Percentiles rank a stretch among this genome's conserved stretches.
These are phyloP conservation scores for Sporothrix variecibatus DNA, from an alignment of 2,329 filamentous ascomycete species.

Conservation along the genomic window DNA sequence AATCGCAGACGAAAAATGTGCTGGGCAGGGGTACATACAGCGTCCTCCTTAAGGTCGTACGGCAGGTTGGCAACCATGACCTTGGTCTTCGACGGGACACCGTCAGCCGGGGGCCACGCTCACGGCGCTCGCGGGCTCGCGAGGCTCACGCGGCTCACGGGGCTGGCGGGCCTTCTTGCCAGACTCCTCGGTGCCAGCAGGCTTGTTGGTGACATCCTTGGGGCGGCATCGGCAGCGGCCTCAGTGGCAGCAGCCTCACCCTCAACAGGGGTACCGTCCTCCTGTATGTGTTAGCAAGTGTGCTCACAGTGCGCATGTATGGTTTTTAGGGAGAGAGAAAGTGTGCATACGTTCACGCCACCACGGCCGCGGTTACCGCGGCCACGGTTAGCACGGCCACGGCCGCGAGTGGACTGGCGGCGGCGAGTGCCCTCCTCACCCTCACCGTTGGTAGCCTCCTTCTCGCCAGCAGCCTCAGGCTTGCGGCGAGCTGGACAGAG, in stretches of 20 bases:
- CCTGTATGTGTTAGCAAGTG: conserved; percentile 31
- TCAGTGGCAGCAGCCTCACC: conserved; percentile 51
- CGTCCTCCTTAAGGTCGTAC: conserved; percentile 96
- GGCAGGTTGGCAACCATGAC: conserved; percentile 99
- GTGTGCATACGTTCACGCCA: conserved; percentile 59
- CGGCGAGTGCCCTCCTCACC: conserved; percentile 66
- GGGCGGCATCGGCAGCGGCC: conserved; percentile 56
- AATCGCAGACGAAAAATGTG: neutral
- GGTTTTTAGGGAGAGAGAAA: no score
- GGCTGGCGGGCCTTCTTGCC: conserved; percentile 57
- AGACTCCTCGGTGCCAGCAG: conserved; percentile 55
- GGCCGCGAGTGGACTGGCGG: conserved; percentile 64
- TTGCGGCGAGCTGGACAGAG: conserved; percentile 98
- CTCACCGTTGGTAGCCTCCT: conserved; percentile 78
- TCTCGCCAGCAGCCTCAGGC: conserved; percentile 82
- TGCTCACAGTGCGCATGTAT: no score
- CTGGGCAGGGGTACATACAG: conserved; percentile 59
- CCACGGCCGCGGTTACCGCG: conserved; percentile 66
- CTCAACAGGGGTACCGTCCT: conserved; percentile 48
- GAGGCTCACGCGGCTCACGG: conserved; percentile 46
- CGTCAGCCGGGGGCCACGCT: conserved; percentile 97
- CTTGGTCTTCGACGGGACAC: conserved; percentile 98
- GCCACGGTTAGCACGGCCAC: conserved; percentile 67
- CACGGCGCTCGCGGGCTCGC: conserved; percentile 60
- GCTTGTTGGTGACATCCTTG: conserved; percentile 62